Conservation (phyloP, 208 protist genomes). For the Porcisia hertigi region DNA sequence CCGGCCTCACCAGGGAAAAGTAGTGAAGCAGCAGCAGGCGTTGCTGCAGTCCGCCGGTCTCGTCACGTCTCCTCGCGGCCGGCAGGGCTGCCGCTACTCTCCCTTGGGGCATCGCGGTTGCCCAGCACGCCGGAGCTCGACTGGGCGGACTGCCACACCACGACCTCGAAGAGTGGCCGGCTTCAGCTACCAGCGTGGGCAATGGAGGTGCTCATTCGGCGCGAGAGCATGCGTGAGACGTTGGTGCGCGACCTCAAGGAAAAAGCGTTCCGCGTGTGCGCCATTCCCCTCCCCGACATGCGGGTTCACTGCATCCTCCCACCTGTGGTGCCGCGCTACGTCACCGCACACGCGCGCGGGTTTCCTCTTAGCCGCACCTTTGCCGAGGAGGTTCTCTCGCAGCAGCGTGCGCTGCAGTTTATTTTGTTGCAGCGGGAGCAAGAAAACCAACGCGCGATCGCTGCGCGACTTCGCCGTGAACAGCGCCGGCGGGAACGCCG, state of each 20-base stretch:
- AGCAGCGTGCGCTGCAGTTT: conserved; percentile 53
- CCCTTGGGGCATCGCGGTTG: conserved; percentile 4
- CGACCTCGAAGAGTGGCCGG: background rate
- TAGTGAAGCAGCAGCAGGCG: conserved; percentile 2
- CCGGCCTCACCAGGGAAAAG: conserved; percentile 3
- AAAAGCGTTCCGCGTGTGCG: conserved; percentile 41
- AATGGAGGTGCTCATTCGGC: conserved; percentile 41
- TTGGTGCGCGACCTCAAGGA: conserved; percentile 56
- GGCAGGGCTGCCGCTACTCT: conserved; percentile 10
- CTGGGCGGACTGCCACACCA: conserved; percentile 11
- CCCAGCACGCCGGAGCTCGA: conserved; percentile 20
- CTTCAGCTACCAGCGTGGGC: conserved; percentile 31
- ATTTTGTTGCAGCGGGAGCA: conserved; percentile 43
- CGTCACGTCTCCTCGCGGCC: conserved; percentile 7
- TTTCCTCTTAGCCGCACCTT: conserved; percentile 56
- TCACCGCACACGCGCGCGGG: conserved; percentile 56
- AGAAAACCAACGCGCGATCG: conserved; percentile 30
- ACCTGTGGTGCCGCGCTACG: conserved; percentile 52
- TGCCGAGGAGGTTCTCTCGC: conserved; percentile 64
- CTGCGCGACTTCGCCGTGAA: conserved; percentile 17
- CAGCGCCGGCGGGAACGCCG: conserved; percentile 26
- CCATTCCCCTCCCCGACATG: conserved; percentile 67
- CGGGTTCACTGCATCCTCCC: conserved; percentile 74
- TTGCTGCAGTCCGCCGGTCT: background rate
- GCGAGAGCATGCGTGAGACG: conserved; percentile 61